phyloP scores from a whole-genome alignment of 1,284 basidiomycete genomes.

The Rhodotorula sp. region DNA sequence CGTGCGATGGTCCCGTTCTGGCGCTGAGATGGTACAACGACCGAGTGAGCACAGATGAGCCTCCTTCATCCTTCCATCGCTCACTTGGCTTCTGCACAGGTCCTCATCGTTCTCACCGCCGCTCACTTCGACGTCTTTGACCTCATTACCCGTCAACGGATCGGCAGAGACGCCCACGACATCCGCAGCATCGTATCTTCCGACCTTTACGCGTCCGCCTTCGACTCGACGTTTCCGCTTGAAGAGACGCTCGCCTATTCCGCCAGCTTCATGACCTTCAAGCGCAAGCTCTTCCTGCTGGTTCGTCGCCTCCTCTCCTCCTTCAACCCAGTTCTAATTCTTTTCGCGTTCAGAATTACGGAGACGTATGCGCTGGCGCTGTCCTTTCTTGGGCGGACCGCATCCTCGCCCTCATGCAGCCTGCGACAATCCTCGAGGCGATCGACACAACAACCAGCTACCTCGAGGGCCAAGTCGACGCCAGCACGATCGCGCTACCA shows the following conservation, averaged over 20 bases:
- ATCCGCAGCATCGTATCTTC: conserved; percentile 46
- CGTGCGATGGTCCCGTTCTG: conserved; percentile 48
- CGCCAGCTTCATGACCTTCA: conserved; percentile 70
- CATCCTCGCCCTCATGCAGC: conserved; percentile 76
- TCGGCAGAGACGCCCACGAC: conserved; percentile 49
- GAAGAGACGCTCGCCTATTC: conserved; percentile 14
- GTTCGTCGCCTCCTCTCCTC: conserved; percentile 54
- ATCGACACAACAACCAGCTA: conserved; percentile 83
- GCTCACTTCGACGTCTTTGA: conserved; percentile 69
- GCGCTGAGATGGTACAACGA: conserved; percentile 54
- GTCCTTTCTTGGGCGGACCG: conserved; percentile 94
- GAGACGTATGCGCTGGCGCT: conserved; percentile 73
- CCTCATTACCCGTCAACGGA: conserved; percentile 50
- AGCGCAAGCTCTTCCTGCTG: conserved; percentile 85
- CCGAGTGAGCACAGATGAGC: conserved; percentile 27
- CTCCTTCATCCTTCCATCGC: conserved; percentile 3
- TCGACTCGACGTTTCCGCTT: conserved; percentile 8
- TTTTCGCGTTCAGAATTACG: conserved; percentile 45
- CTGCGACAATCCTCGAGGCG: conserved; percentile 83
- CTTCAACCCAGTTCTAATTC: not conserved
- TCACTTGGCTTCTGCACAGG: conserved; percentile 40
- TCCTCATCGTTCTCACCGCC: conserved; percentile 57
- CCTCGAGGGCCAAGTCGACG: conserved; percentile 75
- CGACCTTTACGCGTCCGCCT: conserved; percentile 41
- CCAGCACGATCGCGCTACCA: conserved; percentile 85